Evolutionary conservation across 2,329 filamentous ascomycete species (phyloP), one percentile per base, ranked within the genome.

Genomic region (Zymoseptoria crescenta): DNA sequence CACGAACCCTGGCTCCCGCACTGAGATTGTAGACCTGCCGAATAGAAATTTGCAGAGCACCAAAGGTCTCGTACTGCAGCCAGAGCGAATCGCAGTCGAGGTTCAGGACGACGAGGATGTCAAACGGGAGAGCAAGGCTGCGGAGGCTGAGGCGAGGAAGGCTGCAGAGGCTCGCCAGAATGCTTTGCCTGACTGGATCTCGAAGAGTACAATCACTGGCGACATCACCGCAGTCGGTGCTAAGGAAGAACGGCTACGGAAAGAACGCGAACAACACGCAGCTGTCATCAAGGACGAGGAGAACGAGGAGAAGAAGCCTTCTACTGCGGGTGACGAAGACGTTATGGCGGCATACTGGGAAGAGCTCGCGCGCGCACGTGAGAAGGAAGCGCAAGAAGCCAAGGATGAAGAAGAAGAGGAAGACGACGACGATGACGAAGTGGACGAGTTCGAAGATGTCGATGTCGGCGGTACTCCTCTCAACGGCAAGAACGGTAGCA

Each of bases 341-440:
- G 77, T 81, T 49, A 81, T 91, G 62, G 85, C 87, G 58, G 83
- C 84, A 56, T 84, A 88, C 58, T 91, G 89, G 70, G 82, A 82
- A 45, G 82, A 81, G 59, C 78, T 91, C 19, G 85, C 85, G 65
- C 81, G 80, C 4, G 83, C 85, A 62, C 81, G 87, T 71, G 78
- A 71, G 55, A 69, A 74, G 52, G 68, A 74, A 52, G 73, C 73
- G 13, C 70, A 73, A 50, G 70, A 74, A 56, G 69, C 73, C 6
- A 74, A 76, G 19, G 75, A 79, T n/a, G n/a, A n/a, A 45, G 78
- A 77, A 16, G 76, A 80, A 49, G 77, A 83, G 28, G 80, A 79
- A n/a, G 78, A 77, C 49, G 76, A 79, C 21, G 77, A 77, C 19
- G 78, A 77, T 10, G 79, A 80, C 7, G 76, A 77, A 0, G 78